Percentiles rank a stretch among this genome's conserved stretches.
Conservation (phyloP, 768 basidiomycete genomes). For the Podaxis sp. region DNA sequence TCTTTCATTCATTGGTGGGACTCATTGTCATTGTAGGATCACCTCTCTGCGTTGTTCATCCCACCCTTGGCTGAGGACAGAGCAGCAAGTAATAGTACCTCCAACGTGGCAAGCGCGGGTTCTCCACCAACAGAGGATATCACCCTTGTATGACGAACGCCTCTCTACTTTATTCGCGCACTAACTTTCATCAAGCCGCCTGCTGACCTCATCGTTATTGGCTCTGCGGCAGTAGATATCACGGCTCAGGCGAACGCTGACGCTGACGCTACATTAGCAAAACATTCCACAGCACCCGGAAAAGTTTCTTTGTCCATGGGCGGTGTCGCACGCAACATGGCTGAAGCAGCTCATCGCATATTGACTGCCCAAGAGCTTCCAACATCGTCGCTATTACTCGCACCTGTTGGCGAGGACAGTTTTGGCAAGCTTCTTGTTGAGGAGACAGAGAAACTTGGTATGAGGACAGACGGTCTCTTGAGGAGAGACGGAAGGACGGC, state of each 20-base stretch:
- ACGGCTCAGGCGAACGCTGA: conserved; percentile 47
- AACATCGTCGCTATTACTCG: conserved; percentile 55
- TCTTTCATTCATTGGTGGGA: neutral
- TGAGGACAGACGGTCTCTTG: conserved; percentile 78
- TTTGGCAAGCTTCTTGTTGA: conserved; percentile 66
- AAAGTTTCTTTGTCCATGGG: conserved; percentile 68
- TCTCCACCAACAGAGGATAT: neutral
- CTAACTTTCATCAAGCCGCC: conserved; percentile 18
- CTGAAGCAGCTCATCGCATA: conserved; percentile 80
- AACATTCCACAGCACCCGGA: conserved; percentile 78
- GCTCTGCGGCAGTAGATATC: conserved; percentile 88
- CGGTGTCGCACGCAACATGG: conserved; percentile 93
- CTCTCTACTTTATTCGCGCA: neutral
- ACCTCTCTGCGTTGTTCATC: neutral
- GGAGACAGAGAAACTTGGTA: conserved; percentile 57
- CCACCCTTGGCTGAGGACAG: neutral
- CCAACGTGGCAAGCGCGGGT: neutral
- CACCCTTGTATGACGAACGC: neutral
- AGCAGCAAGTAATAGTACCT: neutral
- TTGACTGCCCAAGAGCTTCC: conserved; percentile 31
- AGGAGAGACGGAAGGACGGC: conserved; percentile 49
- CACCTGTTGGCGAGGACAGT: conserved; percentile 71
- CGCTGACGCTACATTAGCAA: conserved; percentile 29
- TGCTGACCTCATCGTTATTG: conserved; percentile 67
- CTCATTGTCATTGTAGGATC: neutral